phyloP scores from a whole-genome alignment of 2,329 filamentous ascomycete species.

The Beauveria scarabaeidicola region DNA sequence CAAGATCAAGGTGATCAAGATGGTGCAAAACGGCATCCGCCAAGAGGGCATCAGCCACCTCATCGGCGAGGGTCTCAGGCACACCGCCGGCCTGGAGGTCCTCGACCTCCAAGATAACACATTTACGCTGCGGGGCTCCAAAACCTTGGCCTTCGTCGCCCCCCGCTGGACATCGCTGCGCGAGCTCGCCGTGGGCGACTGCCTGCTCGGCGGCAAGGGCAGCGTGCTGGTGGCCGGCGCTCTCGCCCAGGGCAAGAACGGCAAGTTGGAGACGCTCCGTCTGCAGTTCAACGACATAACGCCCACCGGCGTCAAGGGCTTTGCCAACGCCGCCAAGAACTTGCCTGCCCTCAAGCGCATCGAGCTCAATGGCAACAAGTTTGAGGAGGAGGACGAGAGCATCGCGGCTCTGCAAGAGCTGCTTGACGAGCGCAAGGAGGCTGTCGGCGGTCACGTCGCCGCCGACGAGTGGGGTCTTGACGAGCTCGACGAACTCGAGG shows the following conservation, averaged over 20 bases:
- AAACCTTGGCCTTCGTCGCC: conserved; percentile 67
- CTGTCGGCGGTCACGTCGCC: conserved; percentile 54
- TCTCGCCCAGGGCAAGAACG: conserved; percentile 66
- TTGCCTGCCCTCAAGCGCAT: conserved; percentile 75
- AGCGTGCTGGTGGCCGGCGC: conserved; percentile 64
- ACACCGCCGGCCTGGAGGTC: conserved; percentile 60
- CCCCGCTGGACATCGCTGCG: conserved; percentile 64
- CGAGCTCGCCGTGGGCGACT: conserved; percentile 86
- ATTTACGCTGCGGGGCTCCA: conserved; percentile 74
- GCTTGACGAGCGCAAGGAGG: conserved; percentile 70
- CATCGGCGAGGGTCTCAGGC: conserved; percentile 66
- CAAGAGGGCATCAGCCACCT: conserved; percentile 84
- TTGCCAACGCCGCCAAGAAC: conserved; percentile 59
- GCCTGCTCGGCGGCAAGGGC: conserved; percentile 70
- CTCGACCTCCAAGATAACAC: conserved; percentile 97
- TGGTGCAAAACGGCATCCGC: conserved; percentile 97
- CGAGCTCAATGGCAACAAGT: conserved; percentile 94
- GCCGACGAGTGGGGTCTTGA: conserved; percentile 80
- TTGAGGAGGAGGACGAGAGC: conserved; percentile 72
- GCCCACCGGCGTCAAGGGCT: conserved; percentile 59
- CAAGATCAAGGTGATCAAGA: conserved; percentile 78
- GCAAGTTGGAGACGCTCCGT: conserved; percentile 69
- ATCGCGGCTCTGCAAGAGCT: conserved; percentile 61
- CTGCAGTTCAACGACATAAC: conserved; percentile 95
- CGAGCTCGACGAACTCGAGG: conserved; percentile 77